Percentiles rank a stretch among this genome's conserved stretches.
Conservation (phyloP, 2,329 filamentous ascomycete species). For the Coccinonectria pachysandricola region DNA sequence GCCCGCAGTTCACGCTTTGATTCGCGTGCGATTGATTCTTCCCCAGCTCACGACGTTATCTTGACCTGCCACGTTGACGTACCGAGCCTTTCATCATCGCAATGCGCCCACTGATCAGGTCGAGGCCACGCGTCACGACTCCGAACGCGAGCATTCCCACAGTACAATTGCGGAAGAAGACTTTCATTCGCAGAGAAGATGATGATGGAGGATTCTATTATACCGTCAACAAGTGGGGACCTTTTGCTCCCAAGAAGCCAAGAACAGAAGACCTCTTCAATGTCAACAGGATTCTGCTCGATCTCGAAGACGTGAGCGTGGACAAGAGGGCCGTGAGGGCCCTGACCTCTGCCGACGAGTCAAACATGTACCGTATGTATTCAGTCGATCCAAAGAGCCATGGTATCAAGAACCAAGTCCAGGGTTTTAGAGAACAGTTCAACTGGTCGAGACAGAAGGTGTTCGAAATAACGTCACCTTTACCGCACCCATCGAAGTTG, state of each 20-base stretch:
- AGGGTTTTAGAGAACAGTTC: conserved; percentile 20
- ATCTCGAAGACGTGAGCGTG: conserved; percentile 44
- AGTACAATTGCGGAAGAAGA: conserved; percentile 9
- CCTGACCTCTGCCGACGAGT: conserved; percentile 27
- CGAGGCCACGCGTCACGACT: conserved; percentile 2
- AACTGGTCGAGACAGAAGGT: conserved; percentile 15
- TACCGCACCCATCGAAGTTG: conserved; percentile 27
- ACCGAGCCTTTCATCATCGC: conserved; percentile 7
- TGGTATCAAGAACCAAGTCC: conserved; percentile 17
- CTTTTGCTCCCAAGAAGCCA: conserved; percentile 4
- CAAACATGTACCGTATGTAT: conserved; percentile 22
- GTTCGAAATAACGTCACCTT: conserved; percentile 14
- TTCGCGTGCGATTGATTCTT: too few species aligned
- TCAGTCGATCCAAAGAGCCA: conserved; percentile 10
- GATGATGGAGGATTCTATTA: conserved; percentile 19
- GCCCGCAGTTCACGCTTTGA: too few species aligned
- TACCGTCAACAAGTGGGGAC: conserved; percentile 11
- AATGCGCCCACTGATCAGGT: conserved; percentile 6
- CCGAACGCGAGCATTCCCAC: conserved; percentile 1
- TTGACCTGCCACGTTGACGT: too few species aligned
- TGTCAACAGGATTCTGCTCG: conserved; percentile 34
- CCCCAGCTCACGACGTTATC: too few species aligned
- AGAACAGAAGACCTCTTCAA: conserved; percentile 25
- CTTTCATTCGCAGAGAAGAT: conserved; percentile 15
- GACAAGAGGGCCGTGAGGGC: conserved; percentile 32